These are phyloP conservation scores for Phytopythium cucurbitacearum DNA, from an alignment of 352 stramenopile species.

Conservation along the genomic window DNA sequence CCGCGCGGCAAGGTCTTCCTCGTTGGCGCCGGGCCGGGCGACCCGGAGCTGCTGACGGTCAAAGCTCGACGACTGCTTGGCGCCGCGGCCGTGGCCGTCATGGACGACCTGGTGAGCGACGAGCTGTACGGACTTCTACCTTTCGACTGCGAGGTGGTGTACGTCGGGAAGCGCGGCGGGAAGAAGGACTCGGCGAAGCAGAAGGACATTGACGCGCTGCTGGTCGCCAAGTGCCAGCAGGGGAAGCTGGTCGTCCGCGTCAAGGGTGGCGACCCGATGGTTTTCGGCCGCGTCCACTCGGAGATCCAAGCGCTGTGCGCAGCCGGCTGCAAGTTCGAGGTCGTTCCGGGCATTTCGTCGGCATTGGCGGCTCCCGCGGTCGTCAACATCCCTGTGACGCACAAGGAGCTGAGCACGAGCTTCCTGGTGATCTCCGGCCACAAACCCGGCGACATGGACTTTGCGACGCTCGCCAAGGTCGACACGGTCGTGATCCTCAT, in stretches of 20 bases:
- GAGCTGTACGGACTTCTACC: slow-evolving; percentile 52
- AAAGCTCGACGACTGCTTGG: slow-evolving; percentile 40
- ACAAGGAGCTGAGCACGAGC: slow-evolving; percentile 60
- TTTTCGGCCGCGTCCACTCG: slow-evolving; percentile 70
- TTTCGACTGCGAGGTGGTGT: slow-evolving; percentile 52
- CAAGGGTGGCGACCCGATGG: slow-evolving; percentile 69
- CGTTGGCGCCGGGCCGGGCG: slow-evolving; percentile 54
- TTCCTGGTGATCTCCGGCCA: slow-evolving; percentile 68
- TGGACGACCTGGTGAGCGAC: slow-evolving; percentile 62
- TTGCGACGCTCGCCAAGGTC: slow-evolving; percentile 34
- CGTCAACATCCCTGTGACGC: slow-evolving; percentile 60
- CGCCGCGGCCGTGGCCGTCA: slow-evolving; percentile 49
- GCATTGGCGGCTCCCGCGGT: slow-evolving; percentile 53
- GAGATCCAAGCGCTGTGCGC: slow-evolving; percentile 54
- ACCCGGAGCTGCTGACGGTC: slow-evolving; percentile 51
- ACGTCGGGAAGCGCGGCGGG: slow-evolving; percentile 64
- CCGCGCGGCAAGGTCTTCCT: slow-evolving; percentile 50
- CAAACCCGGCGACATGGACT: slow-evolving; percentile 68
- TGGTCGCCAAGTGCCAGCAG: slow-evolving; percentile 44
- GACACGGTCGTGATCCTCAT: slow-evolving; percentile 61
- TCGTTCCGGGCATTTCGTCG: slow-evolving; percentile 67
- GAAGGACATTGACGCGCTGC: slow-evolving; percentile 55
- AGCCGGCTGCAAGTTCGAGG: slow-evolving; percentile 48
- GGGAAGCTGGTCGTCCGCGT: slow-evolving; percentile 61
- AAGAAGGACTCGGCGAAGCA: slow-evolving; percentile 67